Base-by-base conservation (phyloP, 192 early-diverging fungal species). In the Globomyces pollinis-pini region DNA sequence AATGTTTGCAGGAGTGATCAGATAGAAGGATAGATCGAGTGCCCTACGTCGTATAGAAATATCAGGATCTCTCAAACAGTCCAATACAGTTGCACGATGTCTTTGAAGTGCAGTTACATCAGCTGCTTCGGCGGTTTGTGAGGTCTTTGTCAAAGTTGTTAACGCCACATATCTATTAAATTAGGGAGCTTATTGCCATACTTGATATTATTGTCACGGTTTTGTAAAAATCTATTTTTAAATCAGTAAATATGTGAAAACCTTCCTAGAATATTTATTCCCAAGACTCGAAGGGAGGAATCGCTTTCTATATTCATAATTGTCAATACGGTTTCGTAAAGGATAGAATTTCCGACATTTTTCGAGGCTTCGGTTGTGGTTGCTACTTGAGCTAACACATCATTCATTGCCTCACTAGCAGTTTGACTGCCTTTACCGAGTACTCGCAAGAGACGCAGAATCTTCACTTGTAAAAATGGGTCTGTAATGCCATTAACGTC, bases 171-270 rank as follows among this genome's bases (percentile, higher is more conserved):
- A 92, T 1, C 41, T 43, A 43, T 4, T 16, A 43, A 18, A 6
- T 18, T 18, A n/a, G n/a, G n/a, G n/a, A n/a, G n/a, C n/a, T n/a
- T n/a, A n/a, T 18, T 1, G 13, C 5, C 4, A n/a, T 43, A 43
- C 82, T 92, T 81, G 60, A 96, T 96, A 67, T 99, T 99, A 76
- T 96, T 96, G 68, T 99, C 96, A 34, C 86, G 69, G 73, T 98
- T 92, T 33, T 83, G 84, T 66, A 99, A 69, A 67, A n/a, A n/a
- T n/a, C n/a, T n/a, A n/a, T n/a, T n/a, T n/a, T n/a, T n/a, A n/a
- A n/a, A n/a, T n/a, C n/a, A n/a, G n/a, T n/a, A n/a, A n/a, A n/a
- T n/a, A n/a, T n/a, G n/a, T n/a, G n/a, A n/a, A n/a, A 99, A 97
- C 44, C 91, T 86, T 57, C 96, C 96, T 9, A 99, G 83, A 73